Conservation (phyloP, 2,329 filamentous ascomycete genomes). For the Stachybotrys echinatus region DNA sequence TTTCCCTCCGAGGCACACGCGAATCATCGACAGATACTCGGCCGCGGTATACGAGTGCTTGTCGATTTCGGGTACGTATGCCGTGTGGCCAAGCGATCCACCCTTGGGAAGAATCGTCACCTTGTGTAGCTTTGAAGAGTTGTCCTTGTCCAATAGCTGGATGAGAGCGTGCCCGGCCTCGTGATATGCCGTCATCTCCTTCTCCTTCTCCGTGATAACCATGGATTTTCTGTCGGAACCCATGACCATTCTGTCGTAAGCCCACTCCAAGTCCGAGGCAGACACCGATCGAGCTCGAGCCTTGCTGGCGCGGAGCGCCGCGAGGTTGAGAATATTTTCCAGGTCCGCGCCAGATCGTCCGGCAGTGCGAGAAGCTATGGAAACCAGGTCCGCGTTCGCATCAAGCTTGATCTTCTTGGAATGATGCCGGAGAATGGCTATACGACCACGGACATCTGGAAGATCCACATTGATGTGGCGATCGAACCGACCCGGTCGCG, state of each 20-base stretch:
- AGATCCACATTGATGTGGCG: conserved; percentile 84
- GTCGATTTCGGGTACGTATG: conserved; percentile 84
- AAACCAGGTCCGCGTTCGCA: conserved; percentile 74
- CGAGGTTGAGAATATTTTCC: conserved; percentile 95
- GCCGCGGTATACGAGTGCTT: conserved; percentile 83
- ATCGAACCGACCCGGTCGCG: conserved; percentile 91
- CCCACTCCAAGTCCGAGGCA: conserved; percentile 87
- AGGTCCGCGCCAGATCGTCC: conserved; percentile 94
- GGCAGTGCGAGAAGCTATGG: conserved; percentile 80
- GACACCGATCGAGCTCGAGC: conserved; percentile 70
- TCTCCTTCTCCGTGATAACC: conserved; percentile 89
- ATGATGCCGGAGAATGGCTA: conserved; percentile 91
- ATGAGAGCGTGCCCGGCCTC: conserved; percentile 95
- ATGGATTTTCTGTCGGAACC: conserved; percentile 87
- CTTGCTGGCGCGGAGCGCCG: conserved; percentile 90
- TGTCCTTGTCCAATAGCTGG: conserved; percentile 69
- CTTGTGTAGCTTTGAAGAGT: conserved; percentile 81
- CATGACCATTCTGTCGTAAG: conserved; percentile 97
- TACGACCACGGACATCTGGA: conserved; percentile 87
- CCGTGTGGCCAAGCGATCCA: conserved; percentile 78
- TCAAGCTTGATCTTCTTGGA: conserved; percentile 83
- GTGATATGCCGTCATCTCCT: conserved; percentile 91
- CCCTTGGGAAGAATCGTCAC: conserved; percentile 94
- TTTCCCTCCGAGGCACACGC: conserved; percentile 78
- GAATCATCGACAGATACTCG: conserved; percentile 76